Percentiles rank a stretch among this genome's conserved stretches.
phyloP scores from a whole-genome alignment of 495 filamentous ascomycete genomes.

The Neurospora pannonica region DNA sequence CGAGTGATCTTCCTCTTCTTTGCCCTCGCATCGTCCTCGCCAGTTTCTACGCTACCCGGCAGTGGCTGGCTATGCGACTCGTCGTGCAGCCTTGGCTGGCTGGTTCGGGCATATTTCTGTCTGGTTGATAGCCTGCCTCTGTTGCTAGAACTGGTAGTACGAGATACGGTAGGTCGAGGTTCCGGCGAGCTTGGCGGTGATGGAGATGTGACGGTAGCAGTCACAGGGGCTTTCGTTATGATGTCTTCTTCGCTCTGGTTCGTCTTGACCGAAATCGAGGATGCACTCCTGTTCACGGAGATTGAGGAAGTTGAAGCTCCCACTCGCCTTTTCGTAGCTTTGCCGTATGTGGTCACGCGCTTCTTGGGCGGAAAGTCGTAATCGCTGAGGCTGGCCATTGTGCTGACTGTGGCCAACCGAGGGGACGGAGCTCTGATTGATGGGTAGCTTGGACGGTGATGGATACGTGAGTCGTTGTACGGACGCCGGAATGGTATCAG shows the following conservation, averaged over 20 bases:
- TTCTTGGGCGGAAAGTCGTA: slow-evolving; percentile 27
- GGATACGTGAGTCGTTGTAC: background rate
- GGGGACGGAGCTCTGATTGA: background rate
- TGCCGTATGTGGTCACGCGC: slow-evolving; percentile 33
- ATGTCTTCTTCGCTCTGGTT: background rate
- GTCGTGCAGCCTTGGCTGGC: background rate
- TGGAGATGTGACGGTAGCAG: slow-evolving; percentile 1
- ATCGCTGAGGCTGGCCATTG: slow-evolving; percentile 26
- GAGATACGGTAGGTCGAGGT: slow-evolving; percentile 4
- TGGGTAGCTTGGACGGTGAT: background rate
- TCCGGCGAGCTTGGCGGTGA: slow-evolving; percentile 13
- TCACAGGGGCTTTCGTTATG: background rate
- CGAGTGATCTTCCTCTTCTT: slow-evolving; percentile 20
- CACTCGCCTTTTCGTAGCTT: slow-evolving; percentile 19
- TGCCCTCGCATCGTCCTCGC: slow-evolving; percentile 6
- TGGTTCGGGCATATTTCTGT: slow-evolving; percentile 1
- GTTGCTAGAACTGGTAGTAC: slow-evolving; percentile 2
- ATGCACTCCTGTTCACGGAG: background rate
- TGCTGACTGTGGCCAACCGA: background rate
- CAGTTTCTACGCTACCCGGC: slow-evolving; percentile 2
- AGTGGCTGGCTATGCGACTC: slow-evolving; percentile 23
- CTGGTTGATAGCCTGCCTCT: background rate
- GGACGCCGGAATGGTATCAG: background rate
- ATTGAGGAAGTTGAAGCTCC: slow-evolving; percentile 11
- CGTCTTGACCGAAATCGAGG: background rate